Percentiles rank a stretch among this genome's conserved stretches.
Evolutionary conservation across 129 eudicot genomes (phyloP).

Genomic region (Tanacetum coccineum): DNA sequence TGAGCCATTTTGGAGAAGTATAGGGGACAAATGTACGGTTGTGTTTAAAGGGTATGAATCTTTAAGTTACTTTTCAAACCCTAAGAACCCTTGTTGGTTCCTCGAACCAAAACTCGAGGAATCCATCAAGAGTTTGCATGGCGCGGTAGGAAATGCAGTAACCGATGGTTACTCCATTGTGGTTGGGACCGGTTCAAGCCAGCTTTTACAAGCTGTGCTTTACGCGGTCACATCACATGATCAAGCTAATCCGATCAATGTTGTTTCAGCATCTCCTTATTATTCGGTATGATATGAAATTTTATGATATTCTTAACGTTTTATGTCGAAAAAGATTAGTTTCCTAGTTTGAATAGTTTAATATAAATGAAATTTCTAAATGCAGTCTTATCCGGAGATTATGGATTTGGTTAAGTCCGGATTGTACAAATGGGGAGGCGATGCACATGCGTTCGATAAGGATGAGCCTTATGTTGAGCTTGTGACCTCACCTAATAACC

Average conservation of each 20-base stretch:
- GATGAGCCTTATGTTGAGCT: slow-evolving; percentile 74
- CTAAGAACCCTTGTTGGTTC: slow-evolving; percentile 66
- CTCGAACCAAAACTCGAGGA: slow-evolving; percentile 70
- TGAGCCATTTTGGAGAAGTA: slow-evolving; percentile 54
- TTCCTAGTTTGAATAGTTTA: not conserved
- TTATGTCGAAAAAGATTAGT: not conserved
- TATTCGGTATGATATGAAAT: slow-evolving; percentile 52
- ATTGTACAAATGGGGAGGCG: slow-evolving; percentile 79
- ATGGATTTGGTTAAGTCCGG: slow-evolving; percentile 44
- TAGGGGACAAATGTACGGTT: slow-evolving; percentile 49
- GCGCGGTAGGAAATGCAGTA: slow-evolving; percentile 60
- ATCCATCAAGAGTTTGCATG: slow-evolving; percentile 56
- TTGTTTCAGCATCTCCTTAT: slow-evolving; percentile 68
- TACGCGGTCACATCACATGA: slow-evolving; percentile 48
- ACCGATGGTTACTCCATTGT: slow-evolving; percentile 49
- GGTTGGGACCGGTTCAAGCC: slow-evolving; percentile 91
- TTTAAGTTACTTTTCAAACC: slow-evolving; percentile 62
- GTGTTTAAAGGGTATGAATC: slow-evolving; percentile 50
- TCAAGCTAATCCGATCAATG: slow-evolving; percentile 38
- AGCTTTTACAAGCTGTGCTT: slow-evolving; percentile 59
- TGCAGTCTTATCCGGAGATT: slow-evolving; percentile 59
- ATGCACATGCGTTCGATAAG: slow-evolving; percentile 52
- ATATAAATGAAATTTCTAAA: not conserved
- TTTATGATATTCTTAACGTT: too few species aligned
- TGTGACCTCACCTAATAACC: slow-evolving; percentile 87